A percentile compares a stretch with the other conserved stretches of the same genome.
Evolutionary conservation across 2,329 filamentous ascomycete species (phyloP).

Genomic region (Coniochaeta hoffmannii): DNA sequence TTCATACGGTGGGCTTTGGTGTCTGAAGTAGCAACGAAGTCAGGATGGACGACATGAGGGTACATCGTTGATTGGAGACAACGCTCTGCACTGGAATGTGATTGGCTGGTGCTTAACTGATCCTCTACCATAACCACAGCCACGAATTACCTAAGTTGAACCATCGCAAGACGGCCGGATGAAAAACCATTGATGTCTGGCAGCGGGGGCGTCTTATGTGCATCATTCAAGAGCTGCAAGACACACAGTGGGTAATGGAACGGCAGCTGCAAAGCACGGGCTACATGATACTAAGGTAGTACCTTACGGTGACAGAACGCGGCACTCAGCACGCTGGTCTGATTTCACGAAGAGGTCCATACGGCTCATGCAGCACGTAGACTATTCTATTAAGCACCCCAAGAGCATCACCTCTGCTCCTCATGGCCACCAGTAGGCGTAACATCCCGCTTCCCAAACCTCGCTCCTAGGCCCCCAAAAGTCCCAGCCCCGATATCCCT

Average conservation of each 20-base stretch:
- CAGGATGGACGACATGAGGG: background rate
- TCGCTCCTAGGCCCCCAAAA: constrained; percentile 65
- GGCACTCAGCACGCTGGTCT: no score
- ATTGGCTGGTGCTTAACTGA: background rate
- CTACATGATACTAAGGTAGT: no score
- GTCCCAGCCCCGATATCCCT: constrained; percentile 80
- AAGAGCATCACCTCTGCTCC: constrained; percentile 6
- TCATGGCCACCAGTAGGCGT: constrained; percentile 23
- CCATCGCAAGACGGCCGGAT: no score
- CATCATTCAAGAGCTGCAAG: no score
- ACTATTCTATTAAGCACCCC: background rate
- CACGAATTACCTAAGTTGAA: no score
- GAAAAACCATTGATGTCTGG: no score
- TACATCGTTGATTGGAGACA: background rate
- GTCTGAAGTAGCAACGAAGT: background rate
- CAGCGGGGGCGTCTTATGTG: no score
- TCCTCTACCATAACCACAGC: background rate
- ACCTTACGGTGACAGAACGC: no score
- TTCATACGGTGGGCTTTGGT: background rate
- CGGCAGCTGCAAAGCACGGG: no score
- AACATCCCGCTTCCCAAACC: constrained; percentile 59
- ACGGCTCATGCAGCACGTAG: no score
- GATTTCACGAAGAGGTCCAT: no score
- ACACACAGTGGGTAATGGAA: no score
- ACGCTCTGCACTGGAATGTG: background rate